Percentiles rank a stretch among this genome's conserved stretches.
Evolutionary conservation across 2,329 filamentous ascomycete genomes (phyloP).

Genomic region (Sporothrix schenckii): DNA sequence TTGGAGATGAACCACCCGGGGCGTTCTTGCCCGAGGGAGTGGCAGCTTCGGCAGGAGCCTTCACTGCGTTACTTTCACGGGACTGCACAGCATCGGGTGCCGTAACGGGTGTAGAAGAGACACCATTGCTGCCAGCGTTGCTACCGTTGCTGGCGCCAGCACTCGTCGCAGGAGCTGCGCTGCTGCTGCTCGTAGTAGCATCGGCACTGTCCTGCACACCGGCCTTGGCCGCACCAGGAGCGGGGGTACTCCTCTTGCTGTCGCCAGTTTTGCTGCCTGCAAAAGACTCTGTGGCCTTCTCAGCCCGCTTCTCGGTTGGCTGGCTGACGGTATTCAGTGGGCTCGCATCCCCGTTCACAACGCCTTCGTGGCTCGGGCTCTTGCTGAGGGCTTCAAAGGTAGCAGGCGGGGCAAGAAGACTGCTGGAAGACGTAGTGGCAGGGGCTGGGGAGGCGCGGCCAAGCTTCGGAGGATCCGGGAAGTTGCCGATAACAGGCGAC

Average conservation of each 20-base stretch:
- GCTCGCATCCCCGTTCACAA: not conserved
- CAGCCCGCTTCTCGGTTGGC: not conserved
- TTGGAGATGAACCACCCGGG: not conserved
- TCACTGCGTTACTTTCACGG: not conserved
- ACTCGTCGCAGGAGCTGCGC: not conserved
- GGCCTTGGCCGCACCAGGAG: not conserved
- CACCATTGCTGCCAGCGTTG: not conserved
- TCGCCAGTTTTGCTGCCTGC: not conserved
- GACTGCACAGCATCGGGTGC: not conserved
- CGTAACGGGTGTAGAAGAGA: not conserved
- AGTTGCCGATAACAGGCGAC: constrained; percentile 72
- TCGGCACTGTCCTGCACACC: not conserved
- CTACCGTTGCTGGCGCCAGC: not conserved
- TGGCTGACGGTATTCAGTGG: not conserved
- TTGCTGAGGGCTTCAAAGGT: constrained; percentile 17
- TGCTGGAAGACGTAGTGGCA: not conserved
- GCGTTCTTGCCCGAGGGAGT: not conserved
- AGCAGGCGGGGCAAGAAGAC: constrained; percentile 12
- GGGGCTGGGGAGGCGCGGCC: constrained; percentile 62
- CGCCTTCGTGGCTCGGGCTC: constrained; percentile 12
- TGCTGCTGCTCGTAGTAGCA: not conserved
- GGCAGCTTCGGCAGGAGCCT: not conserved
- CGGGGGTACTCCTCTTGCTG: not conserved
- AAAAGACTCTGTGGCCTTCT: not conserved
- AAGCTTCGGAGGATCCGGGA: constrained; percentile 62